Conservation (phyloP, 2,329 filamentous ascomycete genomes). For the Calonectria pseudoreteaudii region DNA sequence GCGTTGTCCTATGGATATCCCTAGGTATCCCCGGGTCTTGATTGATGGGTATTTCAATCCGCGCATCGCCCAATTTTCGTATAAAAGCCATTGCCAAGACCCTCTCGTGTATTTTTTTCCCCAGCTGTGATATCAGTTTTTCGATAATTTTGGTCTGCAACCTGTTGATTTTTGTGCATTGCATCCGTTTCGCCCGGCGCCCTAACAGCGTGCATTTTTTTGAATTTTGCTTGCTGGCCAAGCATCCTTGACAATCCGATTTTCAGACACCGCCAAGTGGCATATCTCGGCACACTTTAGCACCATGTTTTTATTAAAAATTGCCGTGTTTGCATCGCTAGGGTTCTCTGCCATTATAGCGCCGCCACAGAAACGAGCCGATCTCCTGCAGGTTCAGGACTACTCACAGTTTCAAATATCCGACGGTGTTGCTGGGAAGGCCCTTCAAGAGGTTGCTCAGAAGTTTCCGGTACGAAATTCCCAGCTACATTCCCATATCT, state of each 20-base stretch:
- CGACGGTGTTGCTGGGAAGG: constrained; percentile 63
- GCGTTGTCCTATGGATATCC: neutral
- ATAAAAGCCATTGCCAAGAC: constrained; percentile 5
- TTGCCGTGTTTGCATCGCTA: neutral
- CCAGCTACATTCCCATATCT: neutral
- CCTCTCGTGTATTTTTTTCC: neutral
- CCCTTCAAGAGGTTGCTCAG: constrained; percentile 63
- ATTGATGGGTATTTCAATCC: neutral
- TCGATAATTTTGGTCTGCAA: neutral
- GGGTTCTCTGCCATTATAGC: neutral
- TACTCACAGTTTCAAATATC: constrained; percentile 59
- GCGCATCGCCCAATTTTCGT: neutral
- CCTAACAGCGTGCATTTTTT: constrained; percentile 21
- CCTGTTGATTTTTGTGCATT: neutral
- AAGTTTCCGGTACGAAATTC: constrained; percentile 62
- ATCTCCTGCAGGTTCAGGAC: constrained; percentile 23
- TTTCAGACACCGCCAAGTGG: neutral
- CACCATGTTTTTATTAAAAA: constrained; percentile 9
- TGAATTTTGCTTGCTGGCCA: constrained; percentile 37
- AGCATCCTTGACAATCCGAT: neutral
- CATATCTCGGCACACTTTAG: neutral
- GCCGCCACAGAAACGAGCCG: constrained; percentile 1
- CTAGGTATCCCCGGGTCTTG: neutral
- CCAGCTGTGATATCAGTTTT: neutral
- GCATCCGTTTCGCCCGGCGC: neutral